phyloP scores from a whole-genome alignment of 192 early-diverging fungal genomes.

The Helicostylum pulchrum region DNA sequence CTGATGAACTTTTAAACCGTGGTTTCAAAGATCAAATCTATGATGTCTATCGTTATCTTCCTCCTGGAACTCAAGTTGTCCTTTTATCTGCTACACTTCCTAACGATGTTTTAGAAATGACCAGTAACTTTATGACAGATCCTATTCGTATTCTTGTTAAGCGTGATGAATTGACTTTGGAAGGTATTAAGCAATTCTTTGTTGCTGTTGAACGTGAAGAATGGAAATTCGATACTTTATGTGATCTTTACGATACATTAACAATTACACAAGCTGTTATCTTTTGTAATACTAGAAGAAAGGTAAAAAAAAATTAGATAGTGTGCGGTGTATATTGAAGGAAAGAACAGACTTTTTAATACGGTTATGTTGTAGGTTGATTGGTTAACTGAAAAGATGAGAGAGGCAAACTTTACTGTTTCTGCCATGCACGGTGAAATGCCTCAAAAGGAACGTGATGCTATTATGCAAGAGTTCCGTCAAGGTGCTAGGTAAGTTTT shows the following conservation, averaged over 20 bases:
- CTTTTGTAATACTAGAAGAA: constrained; percentile 95
- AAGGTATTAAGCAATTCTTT: constrained; percentile 99
- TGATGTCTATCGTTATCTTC: constrained; percentile 88
- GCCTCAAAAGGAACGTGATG: constrained; percentile 96
- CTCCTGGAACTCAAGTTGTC: constrained; percentile 90
- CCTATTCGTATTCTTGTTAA: constrained; percentile 95
- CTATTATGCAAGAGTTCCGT: constrained; percentile 97
- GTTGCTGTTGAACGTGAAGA: constrained; percentile 96
- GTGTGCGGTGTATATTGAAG: background rate
- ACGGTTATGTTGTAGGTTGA: constrained; percentile 61
- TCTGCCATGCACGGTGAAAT: constrained; percentile 99
- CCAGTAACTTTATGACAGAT: constrained; percentile 96
- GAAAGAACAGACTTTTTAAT: background rate
- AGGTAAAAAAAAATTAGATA: constrained; percentile 47
- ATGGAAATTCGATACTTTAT: constrained; percentile 98
- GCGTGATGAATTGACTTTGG: constrained; percentile 97
- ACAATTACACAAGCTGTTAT: constrained; percentile 99
- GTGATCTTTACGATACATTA: constrained; percentile 94
- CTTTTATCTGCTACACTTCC: constrained; percentile 90
- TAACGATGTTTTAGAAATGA: constrained; percentile 94
- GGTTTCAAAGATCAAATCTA: constrained; percentile 99
- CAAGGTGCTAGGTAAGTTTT: constrained; percentile 71
- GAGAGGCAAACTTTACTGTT: constrained; percentile 96
- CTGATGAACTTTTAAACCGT: constrained; percentile 89
- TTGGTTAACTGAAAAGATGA: constrained; percentile 96